phyloP scores from a whole-genome alignment of 1,284 basidiomycete genomes.

The Sporisorium iseilematis-ciliati region DNA sequence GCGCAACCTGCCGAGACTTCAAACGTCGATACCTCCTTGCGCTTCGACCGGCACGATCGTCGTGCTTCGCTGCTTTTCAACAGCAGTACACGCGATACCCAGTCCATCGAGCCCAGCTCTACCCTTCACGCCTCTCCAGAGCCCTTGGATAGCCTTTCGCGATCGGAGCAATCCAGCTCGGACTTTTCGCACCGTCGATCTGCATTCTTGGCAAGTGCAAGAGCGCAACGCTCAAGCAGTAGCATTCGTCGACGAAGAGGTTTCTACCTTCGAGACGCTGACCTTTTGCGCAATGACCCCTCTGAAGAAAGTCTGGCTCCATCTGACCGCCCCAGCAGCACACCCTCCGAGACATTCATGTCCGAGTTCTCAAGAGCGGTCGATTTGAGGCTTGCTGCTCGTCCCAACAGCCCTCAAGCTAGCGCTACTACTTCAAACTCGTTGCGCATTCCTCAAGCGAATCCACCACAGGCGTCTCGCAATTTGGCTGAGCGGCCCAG shows the following conservation, averaged over 20 bases:
- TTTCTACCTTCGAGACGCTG: slow-evolving; percentile 24
- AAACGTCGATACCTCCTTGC: neutral
- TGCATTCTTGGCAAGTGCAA: slow-evolving; percentile 7
- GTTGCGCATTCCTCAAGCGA: neutral
- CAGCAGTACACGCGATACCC: slow-evolving; percentile 27
- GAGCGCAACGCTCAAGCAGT: slow-evolving; percentile 17
- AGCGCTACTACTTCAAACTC: neutral
- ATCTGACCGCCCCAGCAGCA: slow-evolving; percentile 4
- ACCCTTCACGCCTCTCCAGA: slow-evolving; percentile 20
- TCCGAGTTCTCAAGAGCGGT: slow-evolving; percentile 33
- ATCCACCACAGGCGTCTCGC: neutral
- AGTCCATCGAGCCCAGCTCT: neutral
- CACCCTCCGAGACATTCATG: slow-evolving; percentile 25
- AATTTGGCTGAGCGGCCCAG: neutral
- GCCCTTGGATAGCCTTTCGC: slow-evolving; percentile 5
- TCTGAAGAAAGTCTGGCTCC: neutral
- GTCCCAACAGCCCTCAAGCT: slow-evolving; percentile 8
- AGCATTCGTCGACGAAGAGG: slow-evolving; percentile 29
- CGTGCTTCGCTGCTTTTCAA: slow-evolving; percentile 39
- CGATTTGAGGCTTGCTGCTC: slow-evolving; percentile 27
- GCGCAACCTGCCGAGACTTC: neutral
- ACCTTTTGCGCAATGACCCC: slow-evolving; percentile 10
- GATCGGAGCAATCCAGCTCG: neutral
- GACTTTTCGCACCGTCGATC: slow-evolving; percentile 12
- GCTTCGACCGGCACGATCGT: slow-evolving; percentile 1